Evolutionary conservation across 371 early-diverging fungal genomes (phyloP), one percentile per base, ranked within the genome.

Genomic region (Apophysomyces trapeziformis): DNA sequence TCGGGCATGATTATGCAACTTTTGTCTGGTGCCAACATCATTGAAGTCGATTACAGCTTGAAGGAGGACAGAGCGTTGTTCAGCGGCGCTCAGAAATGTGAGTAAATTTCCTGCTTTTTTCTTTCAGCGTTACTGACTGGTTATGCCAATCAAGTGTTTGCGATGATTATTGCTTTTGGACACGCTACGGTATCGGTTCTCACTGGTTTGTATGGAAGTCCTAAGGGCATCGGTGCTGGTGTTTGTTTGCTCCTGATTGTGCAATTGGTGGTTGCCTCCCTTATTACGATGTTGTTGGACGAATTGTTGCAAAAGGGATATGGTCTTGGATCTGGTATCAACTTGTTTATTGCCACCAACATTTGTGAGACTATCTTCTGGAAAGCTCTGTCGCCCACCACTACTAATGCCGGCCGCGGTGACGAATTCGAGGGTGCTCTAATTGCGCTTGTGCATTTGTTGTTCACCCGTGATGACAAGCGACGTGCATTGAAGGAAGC

Each of bases 281-380:
- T 98, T 44, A 95, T 99, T 68, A 96, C 96, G 66, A 95, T 99
- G 82, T 85, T 99, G 16, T 87, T 99, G 69, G 99, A 99, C 81
- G 99, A 99, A 87, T 89, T 99, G 69, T 89, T 99, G 66, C 99
- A 99, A 85, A 99, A 99, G 88, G 99, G 99, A n/a, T 99, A 99
- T 74, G 99, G 99, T 71, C 87, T 99, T 63, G 99, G 99, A 37
- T 99, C 99, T 38, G 99, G 99, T 69, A 99, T 99, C 74, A 97
- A 98, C 68, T 87, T 99, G 70, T 99, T 99, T 77, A 99, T 99
- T 84, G 99, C 99, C 61, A 96, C 99, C 70, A 99, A 99, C 84
- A 96, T 99, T 70, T 99, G 99, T 81, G 99, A 99, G 86, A 97
- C 88, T 68, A 96, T 99, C 71, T 90, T 99, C 74, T 99, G 99